phyloP scores from a whole-genome alignment of 495 filamentous ascomycete species.

The Amorphotheca resinae region DNA sequence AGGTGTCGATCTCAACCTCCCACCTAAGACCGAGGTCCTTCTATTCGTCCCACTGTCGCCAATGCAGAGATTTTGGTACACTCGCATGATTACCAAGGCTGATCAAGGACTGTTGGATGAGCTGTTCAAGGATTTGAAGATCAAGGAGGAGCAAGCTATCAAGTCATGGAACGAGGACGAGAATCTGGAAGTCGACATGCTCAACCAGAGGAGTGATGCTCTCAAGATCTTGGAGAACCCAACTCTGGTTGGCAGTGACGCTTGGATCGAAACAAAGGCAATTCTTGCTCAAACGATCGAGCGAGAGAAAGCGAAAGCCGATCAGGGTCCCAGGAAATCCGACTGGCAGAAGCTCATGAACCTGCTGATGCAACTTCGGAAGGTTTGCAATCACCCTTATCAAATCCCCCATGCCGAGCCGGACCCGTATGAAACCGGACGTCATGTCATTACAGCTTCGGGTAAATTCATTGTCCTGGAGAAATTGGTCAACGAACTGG shows the following conservation, averaged over 20 bases:
- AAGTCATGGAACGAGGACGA: slow-evolving; percentile 20
- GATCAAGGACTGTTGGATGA: slow-evolving; percentile 41
- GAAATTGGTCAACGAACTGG: slow-evolving; percentile 45
- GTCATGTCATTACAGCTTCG: slow-evolving; percentile 42
- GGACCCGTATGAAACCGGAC: slow-evolving; percentile 34
- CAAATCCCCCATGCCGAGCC: slow-evolving; percentile 40
- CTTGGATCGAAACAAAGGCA: slow-evolving; percentile 33
- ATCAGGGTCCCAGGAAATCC: slow-evolving; percentile 24
- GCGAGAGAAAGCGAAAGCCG: slow-evolving; percentile 25
- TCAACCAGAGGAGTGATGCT: slow-evolving; percentile 16
- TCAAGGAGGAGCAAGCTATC: slow-evolving; percentile 33
- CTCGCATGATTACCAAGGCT: slow-evolving; percentile 42
- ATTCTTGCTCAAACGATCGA: slow-evolving; percentile 32
- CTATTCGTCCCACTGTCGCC: slow-evolving; percentile 49
- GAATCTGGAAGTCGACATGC: slow-evolving; percentile 14
- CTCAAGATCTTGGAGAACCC: slow-evolving; percentile 18
- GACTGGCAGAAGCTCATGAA: slow-evolving; percentile 49
- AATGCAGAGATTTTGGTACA: slow-evolving; percentile 52
- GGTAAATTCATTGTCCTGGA: slow-evolving; percentile 54
- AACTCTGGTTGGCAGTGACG: slow-evolving; percentile 15
- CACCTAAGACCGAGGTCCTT: slow-evolving; percentile 45
- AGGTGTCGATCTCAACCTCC: slow-evolving; percentile 44
- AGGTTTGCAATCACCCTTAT: slow-evolving; percentile 54
- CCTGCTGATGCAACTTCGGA: slow-evolving; percentile 50
- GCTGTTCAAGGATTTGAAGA: slow-evolving; percentile 34